Evolutionary conservation across 352 stramenopile genomes (phyloP).

Genomic region (Phytophthora palmivora): DNA sequence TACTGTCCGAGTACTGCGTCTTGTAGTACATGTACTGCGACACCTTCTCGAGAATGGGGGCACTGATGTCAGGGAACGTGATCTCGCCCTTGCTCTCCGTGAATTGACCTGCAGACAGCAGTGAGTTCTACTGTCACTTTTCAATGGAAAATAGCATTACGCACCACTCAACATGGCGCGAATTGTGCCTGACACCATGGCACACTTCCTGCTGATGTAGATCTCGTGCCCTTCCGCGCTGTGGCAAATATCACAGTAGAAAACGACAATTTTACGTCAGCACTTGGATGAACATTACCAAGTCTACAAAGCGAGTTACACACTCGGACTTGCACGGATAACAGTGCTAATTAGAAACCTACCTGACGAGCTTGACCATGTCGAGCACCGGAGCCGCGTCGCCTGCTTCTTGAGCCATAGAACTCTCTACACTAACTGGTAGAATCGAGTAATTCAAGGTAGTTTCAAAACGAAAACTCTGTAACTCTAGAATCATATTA

Average conservation of each 20-base stretch:
- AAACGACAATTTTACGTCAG: slow-evolving; percentile 8
- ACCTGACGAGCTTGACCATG: slow-evolving; percentile 89
- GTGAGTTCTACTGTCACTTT: slow-evolving; percentile 10
- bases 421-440: neutral
- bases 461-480: slow-evolving; percentile 23
- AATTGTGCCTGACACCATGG: slow-evolving; percentile 96
- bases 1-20: slow-evolving; percentile 95
- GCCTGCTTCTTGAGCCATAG: slow-evolving; percentile 61
- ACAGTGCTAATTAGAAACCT: neutral
- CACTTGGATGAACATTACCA: neutral
- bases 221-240: slow-evolving; percentile 96
- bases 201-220: slow-evolving; percentile 94
- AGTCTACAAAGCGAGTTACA: slow-evolving; percentile 2
- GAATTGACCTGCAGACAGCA: slow-evolving; percentile 76
- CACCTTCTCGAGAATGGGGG: slow-evolving; percentile 97
- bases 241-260: slow-evolving; percentile 15
- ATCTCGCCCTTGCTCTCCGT: slow-evolving; percentile 96
- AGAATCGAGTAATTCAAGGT: neutral
- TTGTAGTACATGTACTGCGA: slow-evolving; percentile 99
- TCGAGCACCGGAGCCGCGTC: slow-evolving; percentile 50
- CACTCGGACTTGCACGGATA: neutral
- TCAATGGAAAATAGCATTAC: slow-evolving; percentile 21
- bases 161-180: slow-evolving; percentile 96
- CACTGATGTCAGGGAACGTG: slow-evolving; percentile 96
- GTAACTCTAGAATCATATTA: slow-evolving; percentile 1